Base-by-base conservation (phyloP, 2,329 filamentous ascomycete species). In the Fusarium sp. region DNA sequence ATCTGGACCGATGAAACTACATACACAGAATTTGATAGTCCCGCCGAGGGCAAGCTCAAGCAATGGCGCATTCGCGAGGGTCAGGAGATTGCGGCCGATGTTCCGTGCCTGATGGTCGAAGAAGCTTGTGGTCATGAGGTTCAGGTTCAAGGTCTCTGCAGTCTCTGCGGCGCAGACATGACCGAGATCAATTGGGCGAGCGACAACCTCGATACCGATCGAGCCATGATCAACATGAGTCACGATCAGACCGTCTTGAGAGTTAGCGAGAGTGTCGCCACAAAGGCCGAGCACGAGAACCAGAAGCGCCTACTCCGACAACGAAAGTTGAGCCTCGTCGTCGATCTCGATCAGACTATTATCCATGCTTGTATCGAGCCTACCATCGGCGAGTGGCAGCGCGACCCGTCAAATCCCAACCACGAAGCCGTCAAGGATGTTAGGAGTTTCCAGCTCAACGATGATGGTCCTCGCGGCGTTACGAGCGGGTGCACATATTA, bases 321-420 rank as follows among this genome's bases (percentile, higher is more conserved):
- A 65, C 89, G 91, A 72, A 97, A 97, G 81, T 86, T 99, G 44
- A 97, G 92, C 45, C 85, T 99, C 44, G 96, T 99, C 28, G 96
- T 99, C 72, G 96, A 99, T 84, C 85, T 99, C 56, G 96, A 99
- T 78, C 95, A 98, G 83, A 99, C 96, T 59, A 96, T 99, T 75
- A 99, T 99, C 71, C 96, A 99, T 79, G 96, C 96, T 28, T 97
- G 94, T 66, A 97, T 98, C 75, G 96, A 99, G 73, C 95, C 94
- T 8, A 99, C 96, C 1, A 91, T 99, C 56, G 94, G 91, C 68
- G 95, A 99, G 78, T 99, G 96, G 96, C 92, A 97, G 83, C 86
- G 89, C 50, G 94, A 99, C 78, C 88, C 91, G 26, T 85, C 88
- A 5, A 97, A 97, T 72, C 94, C 96, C 18, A 99, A 99, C 74